Evolutionary conservation across 495 filamentous ascomycete species (phyloP).

Genomic region (Podospora sp.): DNA sequence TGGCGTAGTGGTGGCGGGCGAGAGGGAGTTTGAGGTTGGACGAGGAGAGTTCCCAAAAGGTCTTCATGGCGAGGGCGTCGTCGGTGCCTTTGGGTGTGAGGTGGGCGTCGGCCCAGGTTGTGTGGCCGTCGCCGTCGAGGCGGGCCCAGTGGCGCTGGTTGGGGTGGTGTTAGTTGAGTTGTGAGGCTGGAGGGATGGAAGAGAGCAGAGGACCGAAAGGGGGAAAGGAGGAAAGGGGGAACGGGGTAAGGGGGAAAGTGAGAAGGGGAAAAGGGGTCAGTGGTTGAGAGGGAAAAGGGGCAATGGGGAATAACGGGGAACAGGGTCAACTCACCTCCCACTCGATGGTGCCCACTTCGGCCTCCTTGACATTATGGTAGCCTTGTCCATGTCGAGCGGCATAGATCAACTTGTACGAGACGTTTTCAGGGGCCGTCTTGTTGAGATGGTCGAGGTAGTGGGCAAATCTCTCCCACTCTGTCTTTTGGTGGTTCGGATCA

Average conservation of each 20-base stretch:
- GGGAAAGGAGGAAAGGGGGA: no score
- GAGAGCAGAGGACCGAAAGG: no score
- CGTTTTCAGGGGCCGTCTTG: conserved; percentile 13
- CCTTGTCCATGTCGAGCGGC: conserved; percentile 42
- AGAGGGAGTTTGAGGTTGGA: conserved; percentile 58
- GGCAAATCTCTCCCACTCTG: conserved; percentile 38
- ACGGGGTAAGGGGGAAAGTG: no score
- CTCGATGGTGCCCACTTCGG: conserved; percentile 34
- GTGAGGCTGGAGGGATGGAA: no score
- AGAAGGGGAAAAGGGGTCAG: background rate
- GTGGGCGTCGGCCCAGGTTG: conserved; percentile 69
- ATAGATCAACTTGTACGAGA: conserved; percentile 40
- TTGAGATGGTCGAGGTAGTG: conserved; percentile 36
- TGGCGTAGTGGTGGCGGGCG: conserved; percentile 68
- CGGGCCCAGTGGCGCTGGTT: conserved; percentile 63
- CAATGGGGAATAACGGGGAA: no score
- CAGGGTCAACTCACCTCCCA: conserved; percentile 37
- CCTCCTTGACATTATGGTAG: conserved; percentile 43
- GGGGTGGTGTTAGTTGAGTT: background rate
- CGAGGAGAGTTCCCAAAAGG: conserved; percentile 64
- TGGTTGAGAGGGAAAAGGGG: background rate
- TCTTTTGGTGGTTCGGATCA: conserved; percentile 23
- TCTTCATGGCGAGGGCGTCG: conserved; percentile 64
- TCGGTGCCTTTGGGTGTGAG: conserved; percentile 61
- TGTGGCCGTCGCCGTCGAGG: conserved; percentile 66